Conservation (phyloP, 2,329 filamentous ascomycete genomes). For the Diplocarpon mali region DNA sequence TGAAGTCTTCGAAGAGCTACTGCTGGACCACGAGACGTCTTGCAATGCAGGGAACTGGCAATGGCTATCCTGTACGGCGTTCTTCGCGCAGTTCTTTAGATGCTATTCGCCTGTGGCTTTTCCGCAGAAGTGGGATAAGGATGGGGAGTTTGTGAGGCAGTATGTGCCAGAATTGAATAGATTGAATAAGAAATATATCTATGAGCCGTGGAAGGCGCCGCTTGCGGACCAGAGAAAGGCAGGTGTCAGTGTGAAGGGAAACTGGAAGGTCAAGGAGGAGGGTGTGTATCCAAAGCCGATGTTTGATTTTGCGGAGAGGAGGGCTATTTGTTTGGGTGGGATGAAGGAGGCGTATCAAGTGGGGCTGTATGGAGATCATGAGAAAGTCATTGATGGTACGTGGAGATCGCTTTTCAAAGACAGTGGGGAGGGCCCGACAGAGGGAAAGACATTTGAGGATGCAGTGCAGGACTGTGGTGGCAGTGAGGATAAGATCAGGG, state of each 20-base stretch:
- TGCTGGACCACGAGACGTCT: conserved; percentile 64
- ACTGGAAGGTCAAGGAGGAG: conserved; percentile 35
- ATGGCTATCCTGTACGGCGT: conserved; percentile 66
- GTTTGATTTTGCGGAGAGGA: conserved; percentile 59
- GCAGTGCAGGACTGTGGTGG: conserved; percentile 6
- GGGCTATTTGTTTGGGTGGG: conserved; percentile 49
- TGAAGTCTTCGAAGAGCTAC: conserved; percentile 66
- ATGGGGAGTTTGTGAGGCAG: conserved; percentile 50
- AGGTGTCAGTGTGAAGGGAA: conserved; percentile 48
- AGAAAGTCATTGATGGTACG: conserved; percentile 48
- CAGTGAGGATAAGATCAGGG: conserved; percentile 4
- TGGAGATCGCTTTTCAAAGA: conserved; percentile 38
- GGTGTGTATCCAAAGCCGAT: conserved; percentile 62
- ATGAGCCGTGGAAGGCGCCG: conserved; percentile 69
- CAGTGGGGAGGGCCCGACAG: conserved; percentile 24
- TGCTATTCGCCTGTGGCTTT: conserved; percentile 63
- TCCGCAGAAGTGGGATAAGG: conserved; percentile 63
- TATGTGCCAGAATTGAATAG: conserved; percentile 57
- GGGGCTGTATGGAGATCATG: conserved; percentile 52
- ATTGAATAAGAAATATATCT: conserved; percentile 59
- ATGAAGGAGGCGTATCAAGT: conserved; percentile 63
- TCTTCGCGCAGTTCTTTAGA: conserved; percentile 61
- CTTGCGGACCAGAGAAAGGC: conserved; percentile 58
- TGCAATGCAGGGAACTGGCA: conserved; percentile 72
- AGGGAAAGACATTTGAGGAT: conserved; percentile 11